Conservation (phyloP, 345 rosid species). For the Pseudoturritis turrita region DNA sequence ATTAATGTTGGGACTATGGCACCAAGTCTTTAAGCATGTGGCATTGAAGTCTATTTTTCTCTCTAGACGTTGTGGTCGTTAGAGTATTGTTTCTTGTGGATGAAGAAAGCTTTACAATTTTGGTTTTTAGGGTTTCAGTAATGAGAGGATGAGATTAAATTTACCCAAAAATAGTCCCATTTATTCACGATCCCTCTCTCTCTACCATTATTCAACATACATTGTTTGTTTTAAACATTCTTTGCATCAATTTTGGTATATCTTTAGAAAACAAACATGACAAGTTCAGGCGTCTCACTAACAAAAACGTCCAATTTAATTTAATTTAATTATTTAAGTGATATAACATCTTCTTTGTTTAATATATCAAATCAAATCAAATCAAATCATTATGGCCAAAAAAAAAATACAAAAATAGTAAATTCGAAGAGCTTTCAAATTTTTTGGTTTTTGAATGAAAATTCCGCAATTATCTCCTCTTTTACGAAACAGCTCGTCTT, state of each 20-base stretch:
- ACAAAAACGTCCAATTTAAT: constrained; percentile 12
- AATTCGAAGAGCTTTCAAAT: background rate
- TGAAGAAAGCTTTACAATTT: background rate
- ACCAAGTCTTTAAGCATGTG: background rate
- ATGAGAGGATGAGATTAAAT: constrained; percentile 1
- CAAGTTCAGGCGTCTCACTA: constrained; percentile 31
- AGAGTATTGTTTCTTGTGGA: constrained; percentile 5
- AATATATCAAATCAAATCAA: too few relatives aligned
- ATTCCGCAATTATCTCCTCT: constrained; percentile 17
- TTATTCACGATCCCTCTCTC: constrained; percentile 1
- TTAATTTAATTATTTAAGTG: background rate
- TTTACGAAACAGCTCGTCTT: constrained; percentile 9
- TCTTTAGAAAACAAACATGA: constrained; percentile 14
- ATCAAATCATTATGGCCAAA: background rate
- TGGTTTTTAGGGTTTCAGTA: background rate
- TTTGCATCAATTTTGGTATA: background rate
- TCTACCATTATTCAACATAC: constrained; percentile 8
- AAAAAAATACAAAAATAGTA: background rate
- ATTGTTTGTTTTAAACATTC: background rate
- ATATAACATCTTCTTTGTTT: background rate
- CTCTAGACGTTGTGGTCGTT: background rate
- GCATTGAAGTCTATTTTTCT: background rate
- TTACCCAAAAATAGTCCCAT: background rate
- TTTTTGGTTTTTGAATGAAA: background rate
- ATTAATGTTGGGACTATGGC: too few relatives aligned